Evolutionary conservation across 2,329 filamentous ascomycete species (phyloP).

Genomic region (Cadophora gregata): DNA sequence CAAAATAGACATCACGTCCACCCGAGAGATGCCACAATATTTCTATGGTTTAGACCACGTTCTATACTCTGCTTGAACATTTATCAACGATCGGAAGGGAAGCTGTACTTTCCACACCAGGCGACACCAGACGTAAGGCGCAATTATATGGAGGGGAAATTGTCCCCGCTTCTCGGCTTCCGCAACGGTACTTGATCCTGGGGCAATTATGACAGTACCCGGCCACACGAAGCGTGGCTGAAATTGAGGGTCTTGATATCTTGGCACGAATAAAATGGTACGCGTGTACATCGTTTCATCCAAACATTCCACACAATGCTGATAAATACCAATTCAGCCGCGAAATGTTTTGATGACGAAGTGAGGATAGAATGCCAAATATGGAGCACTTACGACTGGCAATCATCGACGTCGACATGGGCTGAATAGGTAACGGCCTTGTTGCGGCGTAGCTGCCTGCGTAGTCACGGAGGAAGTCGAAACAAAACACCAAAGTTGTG

Average conservation of each 20-base stretch:
- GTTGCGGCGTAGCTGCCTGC: conserved; percentile 1
- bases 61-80: neutral
- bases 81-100: neutral
- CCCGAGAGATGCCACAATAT: neutral
- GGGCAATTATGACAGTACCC: neutral
- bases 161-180: neutral
- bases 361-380: conserved; percentile 6
- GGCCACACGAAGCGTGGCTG: neutral
- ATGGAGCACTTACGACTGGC: conserved; percentile 18
- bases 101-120: too few species aligned
- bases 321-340: neutral
- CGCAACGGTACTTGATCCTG: neutral
- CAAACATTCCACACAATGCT: neutral
- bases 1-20: neutral
- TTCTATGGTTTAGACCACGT: neutral
- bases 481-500: conserved; percentile 15
- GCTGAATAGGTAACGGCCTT: neutral
- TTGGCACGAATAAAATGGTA: conserved; percentile 8
- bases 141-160: neutral
- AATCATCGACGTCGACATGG: neutral
- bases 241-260: neutral
- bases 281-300: conserved; percentile 8
- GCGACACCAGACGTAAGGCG: too few species aligned
- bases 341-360: neutral
- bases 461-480: conserved; percentile 19